These are phyloP conservation scores for Phycomyces blakesleeanus DNA, from an alignment of 192 early-diverging fungal species.

Conservation along the genomic window DNA sequence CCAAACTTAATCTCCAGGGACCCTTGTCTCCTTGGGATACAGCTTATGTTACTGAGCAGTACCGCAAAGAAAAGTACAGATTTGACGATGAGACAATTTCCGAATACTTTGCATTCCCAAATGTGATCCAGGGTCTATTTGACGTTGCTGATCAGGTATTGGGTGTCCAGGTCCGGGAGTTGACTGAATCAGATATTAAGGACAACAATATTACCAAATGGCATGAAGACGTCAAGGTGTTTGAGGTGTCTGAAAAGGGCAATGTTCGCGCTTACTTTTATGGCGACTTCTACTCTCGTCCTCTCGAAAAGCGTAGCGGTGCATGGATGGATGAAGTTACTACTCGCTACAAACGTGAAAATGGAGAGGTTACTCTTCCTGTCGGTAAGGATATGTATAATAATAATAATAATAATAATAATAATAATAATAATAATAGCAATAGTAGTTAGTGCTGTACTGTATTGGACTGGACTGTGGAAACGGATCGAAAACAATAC, in stretches of 20 bases:
- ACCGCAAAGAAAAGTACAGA: constrained; percentile 47
- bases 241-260: constrained; percentile 45
- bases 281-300: constrained; percentile 56
- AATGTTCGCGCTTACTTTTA: constrained; percentile 54
- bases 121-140: constrained; percentile 53
- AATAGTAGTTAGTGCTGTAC: too few species aligned
- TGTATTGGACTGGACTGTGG: too few species aligned
- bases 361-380: constrained; percentile 41
- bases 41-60: constrained; percentile 46
- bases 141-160: constrained; percentile 47
- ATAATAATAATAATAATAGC: too few species aligned
- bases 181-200: constrained; percentile 31
- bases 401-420: too few species aligned
- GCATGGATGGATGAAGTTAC: constrained; percentile 59
- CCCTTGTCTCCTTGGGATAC: constrained; percentile 53
- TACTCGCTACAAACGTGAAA: constrained; percentile 39
- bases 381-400: constrained; percentile 35
- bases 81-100: constrained; percentile 53
- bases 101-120: constrained; percentile 51
- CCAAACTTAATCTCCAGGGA: constrained; percentile 24
- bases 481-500: too few species aligned
- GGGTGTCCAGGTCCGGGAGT: constrained; percentile 44
- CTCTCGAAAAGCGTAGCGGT: constrained; percentile 53
- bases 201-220: constrained; percentile 41
- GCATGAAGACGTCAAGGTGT: constrained; percentile 57